A percentile compares a stretch with the other conserved stretches of the same genome.
Conservation (phyloP, 2,329 filamentous ascomycete species). For the Colletotrichum tropicicola region DNA sequence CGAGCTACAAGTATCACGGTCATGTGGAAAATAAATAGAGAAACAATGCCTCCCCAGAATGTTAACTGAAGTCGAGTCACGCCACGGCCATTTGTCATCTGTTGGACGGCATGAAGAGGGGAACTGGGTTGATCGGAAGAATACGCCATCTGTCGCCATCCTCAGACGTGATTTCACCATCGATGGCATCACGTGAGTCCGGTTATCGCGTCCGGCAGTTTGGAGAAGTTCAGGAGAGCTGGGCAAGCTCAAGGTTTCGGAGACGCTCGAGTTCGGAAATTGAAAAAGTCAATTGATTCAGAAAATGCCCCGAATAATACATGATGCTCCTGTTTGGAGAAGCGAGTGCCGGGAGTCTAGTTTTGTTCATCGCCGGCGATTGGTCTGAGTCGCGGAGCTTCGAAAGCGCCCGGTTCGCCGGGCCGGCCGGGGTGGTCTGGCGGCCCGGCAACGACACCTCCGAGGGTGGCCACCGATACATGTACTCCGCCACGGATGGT, state of each 20-base stretch:
- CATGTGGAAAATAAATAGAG: not conserved
- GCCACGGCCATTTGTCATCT: constrained; percentile 20
- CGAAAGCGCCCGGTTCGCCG: not conserved
- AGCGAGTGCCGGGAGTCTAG: not conserved
- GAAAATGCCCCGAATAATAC: not conserved
- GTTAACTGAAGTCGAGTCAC: not conserved
- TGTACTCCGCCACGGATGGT: no score
- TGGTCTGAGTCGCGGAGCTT: not conserved
- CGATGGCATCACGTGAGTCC: constrained; percentile 23
- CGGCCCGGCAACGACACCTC: not conserved
- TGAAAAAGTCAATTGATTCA: not conserved
- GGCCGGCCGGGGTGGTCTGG: not conserved
- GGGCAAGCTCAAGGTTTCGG: not conserved
- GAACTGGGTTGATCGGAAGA: constrained; percentile 15
- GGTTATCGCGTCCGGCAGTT: not conserved
- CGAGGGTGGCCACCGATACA: not conserved
- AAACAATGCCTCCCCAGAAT: not conserved
- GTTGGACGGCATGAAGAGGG: not conserved
- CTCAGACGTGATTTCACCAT: constrained; percentile 27
- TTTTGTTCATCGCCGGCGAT: not conserved
- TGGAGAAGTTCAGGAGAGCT: not conserved
- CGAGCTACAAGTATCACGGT: not conserved
- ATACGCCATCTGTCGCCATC: constrained; percentile 30
- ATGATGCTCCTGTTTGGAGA: not conserved
- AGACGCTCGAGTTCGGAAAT: not conserved